Conservation (phyloP, 2,329 filamentous ascomycete genomes). For the Ceratocystis alfenasii region DNA sequence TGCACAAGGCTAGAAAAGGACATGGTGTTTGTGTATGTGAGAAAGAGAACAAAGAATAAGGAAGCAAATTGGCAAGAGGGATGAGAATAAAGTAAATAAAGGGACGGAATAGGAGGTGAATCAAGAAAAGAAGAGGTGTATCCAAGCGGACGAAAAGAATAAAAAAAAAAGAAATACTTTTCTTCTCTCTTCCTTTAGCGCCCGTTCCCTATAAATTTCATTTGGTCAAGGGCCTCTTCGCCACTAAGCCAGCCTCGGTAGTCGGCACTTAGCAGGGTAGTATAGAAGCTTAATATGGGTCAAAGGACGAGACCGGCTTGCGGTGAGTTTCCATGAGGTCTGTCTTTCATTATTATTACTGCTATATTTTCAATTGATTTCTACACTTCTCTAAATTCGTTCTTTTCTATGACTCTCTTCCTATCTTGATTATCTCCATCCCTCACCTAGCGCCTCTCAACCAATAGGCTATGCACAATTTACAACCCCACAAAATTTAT, state of each 20-base stretch:
- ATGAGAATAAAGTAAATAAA: neutral
- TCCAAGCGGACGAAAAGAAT: slow-evolving; percentile 3
- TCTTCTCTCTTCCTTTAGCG: neutral
- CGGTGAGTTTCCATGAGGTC: neutral
- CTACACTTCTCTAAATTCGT: neutral
- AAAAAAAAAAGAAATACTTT: neutral
- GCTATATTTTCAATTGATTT: neutral
- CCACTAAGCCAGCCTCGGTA: neutral
- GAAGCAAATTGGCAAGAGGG: neutral
- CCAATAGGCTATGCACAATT: neutral
- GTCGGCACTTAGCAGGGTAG: neutral
- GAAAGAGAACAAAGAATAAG: neutral
- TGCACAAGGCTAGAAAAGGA: slow-evolving; percentile 58
- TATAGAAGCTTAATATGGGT: neutral
- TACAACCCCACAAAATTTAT: neutral
- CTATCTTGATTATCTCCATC: neutral
- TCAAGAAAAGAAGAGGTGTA: neutral
- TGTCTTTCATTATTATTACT: neutral
- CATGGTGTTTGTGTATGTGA: slow-evolving; percentile 34
- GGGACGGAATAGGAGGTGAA: neutral
- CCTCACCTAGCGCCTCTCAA: neutral
- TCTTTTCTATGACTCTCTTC: neutral
- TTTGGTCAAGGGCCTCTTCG: neutral
- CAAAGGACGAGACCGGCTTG: neutral
- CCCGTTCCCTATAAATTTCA: neutral